Evolutionary conservation across 2,329 filamentous ascomycete species (phyloP).

Genomic region (Aspergillus aculeatinus): DNA sequence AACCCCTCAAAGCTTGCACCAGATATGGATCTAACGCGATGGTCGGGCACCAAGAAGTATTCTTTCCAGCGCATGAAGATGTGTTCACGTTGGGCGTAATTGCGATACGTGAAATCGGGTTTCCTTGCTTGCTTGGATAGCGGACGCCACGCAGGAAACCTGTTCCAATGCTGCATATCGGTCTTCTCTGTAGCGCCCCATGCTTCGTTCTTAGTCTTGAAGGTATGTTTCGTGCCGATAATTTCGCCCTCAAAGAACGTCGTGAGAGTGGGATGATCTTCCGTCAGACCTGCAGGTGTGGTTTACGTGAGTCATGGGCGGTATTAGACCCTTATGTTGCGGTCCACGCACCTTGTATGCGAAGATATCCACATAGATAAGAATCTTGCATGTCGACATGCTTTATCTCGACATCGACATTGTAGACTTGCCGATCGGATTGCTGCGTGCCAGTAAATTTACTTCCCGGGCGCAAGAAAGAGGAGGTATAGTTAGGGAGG

Average conservation of each 20-base stretch:
- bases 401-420: constrained; percentile 95
- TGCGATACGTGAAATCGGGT: constrained; percentile 60
- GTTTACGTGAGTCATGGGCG: neutral
- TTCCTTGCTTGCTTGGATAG: constrained; percentile 64
- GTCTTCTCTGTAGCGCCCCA: constrained; percentile 94
- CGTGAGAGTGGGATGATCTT: constrained; percentile 94
- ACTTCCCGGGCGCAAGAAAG: constrained; percentile 81
- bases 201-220: constrained; percentile 80
- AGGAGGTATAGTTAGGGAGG: constrained; percentile 76
- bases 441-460: constrained; percentile 88
- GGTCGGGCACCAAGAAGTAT: constrained; percentile 93
- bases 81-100: constrained; percentile 76
- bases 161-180: constrained; percentile 88
- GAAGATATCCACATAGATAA: constrained; percentile 89
- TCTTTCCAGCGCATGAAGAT: constrained; percentile 99
- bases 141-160: constrained; percentile 83
- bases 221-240: constrained; percentile 92
- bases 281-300: constrained; percentile 70
- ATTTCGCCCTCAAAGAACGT: constrained; percentile 99
- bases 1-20: constrained; percentile 98
- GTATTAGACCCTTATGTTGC: neutral
- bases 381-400: constrained; percentile 93
- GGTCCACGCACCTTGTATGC: constrained; percentile 74
- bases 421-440: constrained; percentile 88
- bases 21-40: constrained; percentile 83